Conservation (phyloP, 2,329 filamentous ascomycete genomes). For the Hymenoscyphus fructigenus region DNA sequence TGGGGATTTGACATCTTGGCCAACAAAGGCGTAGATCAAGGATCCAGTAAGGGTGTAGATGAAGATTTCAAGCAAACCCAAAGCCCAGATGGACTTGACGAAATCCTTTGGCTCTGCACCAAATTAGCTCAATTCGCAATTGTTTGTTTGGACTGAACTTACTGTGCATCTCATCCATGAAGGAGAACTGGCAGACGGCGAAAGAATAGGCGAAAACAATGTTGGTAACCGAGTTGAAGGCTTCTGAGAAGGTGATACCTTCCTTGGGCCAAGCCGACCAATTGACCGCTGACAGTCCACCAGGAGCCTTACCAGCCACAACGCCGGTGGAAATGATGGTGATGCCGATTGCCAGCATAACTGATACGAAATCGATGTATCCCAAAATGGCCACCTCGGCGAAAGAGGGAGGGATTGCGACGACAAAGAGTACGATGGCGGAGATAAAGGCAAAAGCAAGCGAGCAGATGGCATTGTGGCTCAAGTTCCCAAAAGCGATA, state of each 20-base stretch:
- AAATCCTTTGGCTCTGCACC: conserved; percentile 34
- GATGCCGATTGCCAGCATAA: conserved; percentile 53
- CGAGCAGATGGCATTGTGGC: conserved; percentile 53
- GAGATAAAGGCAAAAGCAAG: conserved; percentile 54
- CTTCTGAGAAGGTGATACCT: conserved; percentile 43
- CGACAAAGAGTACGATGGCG: conserved; percentile 49
- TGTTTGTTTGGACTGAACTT: neutral
- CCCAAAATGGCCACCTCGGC: conserved; percentile 55
- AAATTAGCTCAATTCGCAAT: neutral
- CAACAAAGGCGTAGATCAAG: conserved; percentile 61
- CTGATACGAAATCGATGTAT: conserved; percentile 54
- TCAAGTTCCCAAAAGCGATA: conserved; percentile 59
- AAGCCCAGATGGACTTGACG: conserved; percentile 44
- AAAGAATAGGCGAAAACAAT: conserved; percentile 59
- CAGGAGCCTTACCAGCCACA: conserved; percentile 11
- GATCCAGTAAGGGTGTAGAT: conserved; percentile 58
- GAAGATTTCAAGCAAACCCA: conserved; percentile 51
- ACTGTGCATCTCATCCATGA: conserved; percentile 37
- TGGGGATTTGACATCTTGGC: conserved; percentile 53
- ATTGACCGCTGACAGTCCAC: conserved; percentile 13
- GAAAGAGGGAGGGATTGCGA: conserved; percentile 57
- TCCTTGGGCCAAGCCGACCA: conserved; percentile 31
- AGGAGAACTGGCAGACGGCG: conserved; percentile 32
- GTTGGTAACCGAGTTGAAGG: conserved; percentile 53
- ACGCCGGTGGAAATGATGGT: conserved; percentile 57